Evolutionary conservation across 495 filamentous ascomycete genomes (phyloP).

Genomic region (Penicillium lagena): DNA sequence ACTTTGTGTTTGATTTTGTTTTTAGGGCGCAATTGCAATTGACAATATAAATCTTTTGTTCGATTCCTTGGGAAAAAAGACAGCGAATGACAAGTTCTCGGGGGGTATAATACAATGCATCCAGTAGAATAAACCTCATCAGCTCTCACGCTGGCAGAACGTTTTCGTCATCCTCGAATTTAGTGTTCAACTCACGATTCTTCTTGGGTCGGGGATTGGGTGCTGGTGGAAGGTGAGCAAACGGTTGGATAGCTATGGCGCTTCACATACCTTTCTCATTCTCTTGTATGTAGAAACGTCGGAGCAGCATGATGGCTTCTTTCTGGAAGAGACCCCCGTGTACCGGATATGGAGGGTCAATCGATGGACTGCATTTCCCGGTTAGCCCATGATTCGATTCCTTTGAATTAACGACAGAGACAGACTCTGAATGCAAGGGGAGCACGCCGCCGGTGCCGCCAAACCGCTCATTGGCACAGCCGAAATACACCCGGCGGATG

Average conservation of each 20-base stretch:
- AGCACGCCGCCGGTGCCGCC: conserved; percentile 92
- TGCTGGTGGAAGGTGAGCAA: conserved; percentile 30
- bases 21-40: conserved; percentile 21
- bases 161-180: conserved; percentile 16
- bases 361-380: conserved; percentile 32
- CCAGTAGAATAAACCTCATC: not conserved
- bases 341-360: conserved; percentile 70
- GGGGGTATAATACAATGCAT: too few species aligned
- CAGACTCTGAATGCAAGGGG: conserved; percentile 70
- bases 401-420: not conserved
- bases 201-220: conserved; percentile 56
- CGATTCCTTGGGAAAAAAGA: too few species aligned
- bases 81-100: too few species aligned
- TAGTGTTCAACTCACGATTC: conserved; percentile 43
- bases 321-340: conserved; percentile 78
- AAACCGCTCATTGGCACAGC: conserved; percentile 93
- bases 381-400: conserved; percentile 2
- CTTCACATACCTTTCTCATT: conserved; percentile 67
- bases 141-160: not conserved
- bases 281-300: conserved; percentile 95
- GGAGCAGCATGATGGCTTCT: conserved; percentile 82
- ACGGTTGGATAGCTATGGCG: not conserved
- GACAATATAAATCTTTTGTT: conserved; percentile 4
- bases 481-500: conserved; percentile 82
- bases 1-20: conserved; percentile 16